These are phyloP conservation scores for Dendrobium huoshanense DNA, from an alignment of 106 monocot genomes.

Conservation along the genomic window DNA sequence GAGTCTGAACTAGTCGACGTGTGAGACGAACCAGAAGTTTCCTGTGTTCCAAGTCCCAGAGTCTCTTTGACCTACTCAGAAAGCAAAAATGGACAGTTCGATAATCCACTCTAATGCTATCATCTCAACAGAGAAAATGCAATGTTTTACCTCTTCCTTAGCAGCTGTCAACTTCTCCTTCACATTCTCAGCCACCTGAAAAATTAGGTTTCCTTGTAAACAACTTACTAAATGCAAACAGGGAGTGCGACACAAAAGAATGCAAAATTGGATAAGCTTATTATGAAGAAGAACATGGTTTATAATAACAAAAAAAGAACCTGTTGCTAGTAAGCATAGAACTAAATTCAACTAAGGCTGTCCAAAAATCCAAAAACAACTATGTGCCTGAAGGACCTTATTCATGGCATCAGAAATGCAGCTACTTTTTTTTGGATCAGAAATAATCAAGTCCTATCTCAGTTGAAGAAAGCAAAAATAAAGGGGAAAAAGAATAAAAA, in stretches of 20 bases:
- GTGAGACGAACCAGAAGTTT: constrained; percentile 21
- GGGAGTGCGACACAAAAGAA: background rate
- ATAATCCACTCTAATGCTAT: background rate
- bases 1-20: constrained; percentile 15
- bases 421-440: too few species aligned
- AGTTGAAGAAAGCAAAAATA: background rate
- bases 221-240: background rate
- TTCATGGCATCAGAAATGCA: background rate
- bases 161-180: constrained; percentile 64
- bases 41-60: constrained; percentile 59
- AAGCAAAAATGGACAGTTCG: constrained; percentile 3
- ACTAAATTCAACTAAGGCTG: background rate
- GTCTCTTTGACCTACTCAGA: constrained; percentile 60
- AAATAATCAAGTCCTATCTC: background rate
- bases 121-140: background rate
- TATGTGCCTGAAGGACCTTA: background rate
- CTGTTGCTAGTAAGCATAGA: background rate
- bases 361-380: background rate
- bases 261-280: background rate
- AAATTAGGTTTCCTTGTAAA: background rate
- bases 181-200: constrained; percentile 53
- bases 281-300: background rate
- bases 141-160: constrained; percentile 53
- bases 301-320: background rate
- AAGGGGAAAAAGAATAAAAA: background rate